Evolutionary conservation across 1,139 yeast species (phyloP).

Genomic region (Blastobotrys apis): DNA sequence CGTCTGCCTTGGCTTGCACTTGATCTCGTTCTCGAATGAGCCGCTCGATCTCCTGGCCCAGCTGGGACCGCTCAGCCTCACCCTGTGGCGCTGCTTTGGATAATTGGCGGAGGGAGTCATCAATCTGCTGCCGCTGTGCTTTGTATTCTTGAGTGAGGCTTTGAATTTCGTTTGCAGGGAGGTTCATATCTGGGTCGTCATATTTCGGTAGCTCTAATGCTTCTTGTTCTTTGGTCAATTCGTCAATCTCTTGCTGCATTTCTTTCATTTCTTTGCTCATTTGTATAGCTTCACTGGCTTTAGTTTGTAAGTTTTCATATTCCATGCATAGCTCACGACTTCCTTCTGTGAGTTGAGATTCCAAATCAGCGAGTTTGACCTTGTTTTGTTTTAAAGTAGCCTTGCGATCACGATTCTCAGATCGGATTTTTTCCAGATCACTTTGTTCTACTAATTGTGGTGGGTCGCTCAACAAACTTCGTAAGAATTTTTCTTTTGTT

Average conservation of each 20-base stretch:
- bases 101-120: conserved; percentile 1
- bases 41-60: conserved; percentile 34
- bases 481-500: conserved; percentile 56
- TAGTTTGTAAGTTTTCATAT: conserved; percentile 15
- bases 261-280: conserved; percentile 27
- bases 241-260: conserved; percentile 28
- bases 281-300: conserved; percentile 11
- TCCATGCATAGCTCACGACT: conserved; percentile 16
- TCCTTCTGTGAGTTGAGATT: conserved; percentile 13
- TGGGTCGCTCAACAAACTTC: conserved; percentile 37
- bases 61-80: conserved; percentile 33
- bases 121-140: conserved; percentile 48
- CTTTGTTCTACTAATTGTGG: conserved; percentile 33
- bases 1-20: conserved; percentile 16
- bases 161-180: conserved; percentile 28
- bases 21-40: conserved; percentile 15
- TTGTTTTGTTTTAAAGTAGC: conserved; percentile 27
- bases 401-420: conserved; percentile 30
- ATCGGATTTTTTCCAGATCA: conserved; percentile 32
- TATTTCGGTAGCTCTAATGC: conserved; percentile 21
- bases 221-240: conserved; percentile 20
- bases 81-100: conserved; percentile 8
- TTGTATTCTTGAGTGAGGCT: conserved; percentile 19
- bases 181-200: conserved; percentile 27
- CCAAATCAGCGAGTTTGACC: conserved; percentile 13